Evolutionary conservation across 2,329 filamentous ascomycete species (phyloP), one percentile per base, ranked within the genome.

Genomic region (Epichloe scottii): DNA sequence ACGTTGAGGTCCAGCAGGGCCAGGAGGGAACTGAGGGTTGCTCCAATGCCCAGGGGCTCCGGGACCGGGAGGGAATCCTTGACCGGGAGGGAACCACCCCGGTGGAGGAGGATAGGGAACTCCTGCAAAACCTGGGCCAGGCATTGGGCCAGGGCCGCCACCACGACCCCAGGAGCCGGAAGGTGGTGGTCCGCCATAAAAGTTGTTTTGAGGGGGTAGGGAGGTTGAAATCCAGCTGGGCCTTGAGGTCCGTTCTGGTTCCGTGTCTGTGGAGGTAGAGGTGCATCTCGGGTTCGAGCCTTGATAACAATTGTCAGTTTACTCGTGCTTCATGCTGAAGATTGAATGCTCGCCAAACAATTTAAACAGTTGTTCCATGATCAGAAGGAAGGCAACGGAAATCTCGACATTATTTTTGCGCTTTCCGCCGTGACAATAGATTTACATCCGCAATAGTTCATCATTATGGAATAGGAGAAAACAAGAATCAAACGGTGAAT

Each of bases 371-470:
- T 51, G 40, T 49, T 51, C 49, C 52, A 49, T 34, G 42, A 82
- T 95, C 89, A 96, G 89, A 95, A 96, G 90, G 90, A 96, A 96
- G 90, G 89, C 90, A 96, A 95, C 90, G 89, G 90, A 95, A 84
- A 86, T 84, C 81, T 95, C 90, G 84, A 95, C 90, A 95, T 75
- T 79, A 78, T 89, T 74, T 81, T 83, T 95, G 89, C 89, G 89
- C 89, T 86, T 85, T 86, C 86, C 85, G 84, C 82, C 78, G 80
- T 79, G 75, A 77, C 66, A 80, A 76, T 46, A 78, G 72, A 71
- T 94, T 95, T 88, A 93, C 88, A 95, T 95, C 90, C 90, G 89
- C 79, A 85, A 87, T 95, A 73, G 73, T 93, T 94, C 87, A 89
- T 95, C 90, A 95, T 81, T 62, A 61, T 68, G 71, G 73, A 66